These are phyloP conservation scores for Vitis hybrid DNA, from an alignment of 177 flowering plant species.

Conservation along the genomic window DNA sequence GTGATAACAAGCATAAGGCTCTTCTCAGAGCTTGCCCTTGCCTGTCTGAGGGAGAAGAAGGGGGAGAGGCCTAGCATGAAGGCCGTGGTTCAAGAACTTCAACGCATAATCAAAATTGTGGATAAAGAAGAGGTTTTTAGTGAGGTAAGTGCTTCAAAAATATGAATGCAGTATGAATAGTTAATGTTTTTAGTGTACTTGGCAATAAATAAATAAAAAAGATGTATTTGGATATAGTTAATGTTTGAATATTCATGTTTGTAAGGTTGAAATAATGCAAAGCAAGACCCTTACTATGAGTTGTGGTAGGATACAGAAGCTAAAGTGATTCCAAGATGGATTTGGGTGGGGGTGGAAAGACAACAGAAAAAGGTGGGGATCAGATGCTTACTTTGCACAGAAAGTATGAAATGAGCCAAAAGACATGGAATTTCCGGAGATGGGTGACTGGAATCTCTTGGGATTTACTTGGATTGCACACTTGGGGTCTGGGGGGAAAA, in stretches of 20 bases:
- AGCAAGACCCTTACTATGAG: not conserved
- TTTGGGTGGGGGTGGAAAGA: slow-evolving; percentile 3
- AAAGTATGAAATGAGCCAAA: slow-evolving; percentile 6
- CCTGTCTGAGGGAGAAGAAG: slow-evolving; percentile 61
- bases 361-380: slow-evolving; percentile 15
- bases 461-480: not conserved
- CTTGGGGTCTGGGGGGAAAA: not conserved
- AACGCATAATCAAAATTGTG: slow-evolving; percentile 30
- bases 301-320: not conserved
- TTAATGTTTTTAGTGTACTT: not conserved
- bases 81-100: slow-evolving; percentile 51
- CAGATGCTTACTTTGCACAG: slow-evolving; percentile 26
- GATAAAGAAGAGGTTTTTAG: slow-evolving; percentile 12
- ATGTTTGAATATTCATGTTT: slow-evolving; percentile 22
- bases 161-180: not conserved
- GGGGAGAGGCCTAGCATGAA: slow-evolving; percentile 66
- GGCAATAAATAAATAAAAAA: too few species aligned
- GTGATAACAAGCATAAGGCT: slow-evolving; percentile 24
- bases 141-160: slow-evolving; percentile 1
- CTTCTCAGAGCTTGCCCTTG: slow-evolving; percentile 48
- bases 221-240: not conserved
- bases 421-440: not conserved
- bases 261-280: not conserved
- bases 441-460: slow-evolving; percentile 14
- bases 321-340: slow-evolving; percentile 25